Base-by-base conservation (phyloP, 345 rosid genomes). In the Punica granatum region DNA sequence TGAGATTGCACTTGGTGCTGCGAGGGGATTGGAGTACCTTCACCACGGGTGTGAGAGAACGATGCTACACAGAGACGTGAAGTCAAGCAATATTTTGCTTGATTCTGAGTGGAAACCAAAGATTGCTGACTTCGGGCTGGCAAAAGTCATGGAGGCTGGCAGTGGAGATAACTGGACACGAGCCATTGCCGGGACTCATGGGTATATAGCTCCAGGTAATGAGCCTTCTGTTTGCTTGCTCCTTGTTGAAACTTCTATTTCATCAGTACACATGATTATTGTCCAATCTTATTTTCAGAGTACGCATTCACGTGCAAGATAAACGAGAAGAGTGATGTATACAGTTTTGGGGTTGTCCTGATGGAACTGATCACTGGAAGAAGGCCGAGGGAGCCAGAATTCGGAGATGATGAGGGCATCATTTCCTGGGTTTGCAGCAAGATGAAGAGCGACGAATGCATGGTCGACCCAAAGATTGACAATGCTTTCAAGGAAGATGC, bases 171-270 rank as follows among this genome's bases (percentile, higher is more conserved):
- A 83, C 39, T 87, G 84, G 75, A 76, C 81, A 53, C 80, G 70
- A 63, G 67, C 72, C 36, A 80, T 92, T 60, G 81, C 88, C 39
- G 98, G 98, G 65, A 88, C 98, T 67, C 77, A 72, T 35, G 98
- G 98, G 28, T 92, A 92, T 80, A 90, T 92, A 49, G 96, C 98
- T 70, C 98, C 98, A 7, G 98, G 98, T 90, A 86, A 63, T 9
- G 11, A 53, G 59, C 31, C 31, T 53, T 53, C 41, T 11, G 11
- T 25, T 53, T 8, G 3, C 13, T 53, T 25, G 59, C n/a, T 48
- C 18, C 0, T 67, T 26, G 53, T 26, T 15, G 43, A 5, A 1
- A 1, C 12, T 26, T 19, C 21, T 39, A 65, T 53, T 37, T 37
- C 41, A 37, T 37, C 5, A 37, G n/a, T n/a, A 48, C n/a, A 48